Evolutionary conservation across 352 stramenopile species (phyloP), one percentile per base, ranked within the genome.

Genomic region (Thraustochytrium striatum): DNA sequence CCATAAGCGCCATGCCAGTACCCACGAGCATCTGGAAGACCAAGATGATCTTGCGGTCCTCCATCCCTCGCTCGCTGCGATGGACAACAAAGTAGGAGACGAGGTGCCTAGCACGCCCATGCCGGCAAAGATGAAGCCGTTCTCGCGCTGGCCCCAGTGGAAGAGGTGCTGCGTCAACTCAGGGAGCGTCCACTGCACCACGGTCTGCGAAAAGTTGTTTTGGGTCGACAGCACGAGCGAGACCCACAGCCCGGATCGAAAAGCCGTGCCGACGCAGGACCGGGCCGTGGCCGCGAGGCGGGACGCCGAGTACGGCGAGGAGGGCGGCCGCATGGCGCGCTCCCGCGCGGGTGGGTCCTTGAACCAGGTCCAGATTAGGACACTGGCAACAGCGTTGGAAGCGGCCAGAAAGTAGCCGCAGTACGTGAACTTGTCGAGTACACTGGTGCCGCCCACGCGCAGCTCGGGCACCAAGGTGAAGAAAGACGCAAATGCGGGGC

Each of bases 161-260:
- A 70, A 70, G 59, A 53, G 16, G 13, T 70, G 33, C 25, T 70
- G 19, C 7, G 59, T 70, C 33, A 70, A 16, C n/a, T 53, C 52
- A 9, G 59, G 59, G 19, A 70, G 59, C 3, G 33, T 36, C 59
- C 59, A 70, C 7, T 36, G 59, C 33, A 70, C 33, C 5, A 50
- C 33, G 13, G 52, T n/a, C 30, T 70, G 59, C n/a, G 47, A 53
- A n/a, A 70, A 70, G n/a, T 16, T 52, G 41, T 70, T 70, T 28
- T 70, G 59, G 7, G 59, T 44, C 13, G 59, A 47, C 11, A 33
- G 47, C 3, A 70, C 33, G 38, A 70, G 52, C 5, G 59, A 35
- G 30, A 70, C 33, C 59, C 59, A 70, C 19, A 36, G 33, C 3
- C 59, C 59, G 3, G n/a, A n/a, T n/a, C n/a, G n/a, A n/a, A n/a